Conservation (phyloP, 495 filamentous ascomycete species). For the Neurospora sp. region DNA sequence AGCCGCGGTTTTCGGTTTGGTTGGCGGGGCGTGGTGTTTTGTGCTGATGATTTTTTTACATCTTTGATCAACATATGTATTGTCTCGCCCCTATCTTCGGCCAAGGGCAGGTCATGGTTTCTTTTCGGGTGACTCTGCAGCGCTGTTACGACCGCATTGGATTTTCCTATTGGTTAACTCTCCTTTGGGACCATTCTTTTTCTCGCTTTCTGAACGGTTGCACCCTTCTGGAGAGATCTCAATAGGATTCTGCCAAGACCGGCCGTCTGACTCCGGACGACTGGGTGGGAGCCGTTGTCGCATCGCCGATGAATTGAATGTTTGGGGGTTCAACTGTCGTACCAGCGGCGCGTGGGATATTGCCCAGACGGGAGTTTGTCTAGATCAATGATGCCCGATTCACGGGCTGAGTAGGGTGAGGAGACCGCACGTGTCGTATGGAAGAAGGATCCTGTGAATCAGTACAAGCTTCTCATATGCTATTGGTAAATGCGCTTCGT, state of each 20-base stretch:
- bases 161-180: background rate
- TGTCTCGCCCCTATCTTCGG: background rate
- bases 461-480: background rate
- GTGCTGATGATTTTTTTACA: constrained; percentile 38
- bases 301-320: background rate
- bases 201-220: background rate
- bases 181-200: background rate
- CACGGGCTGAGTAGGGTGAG: background rate
- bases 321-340: background rate
- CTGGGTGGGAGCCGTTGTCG: background rate
- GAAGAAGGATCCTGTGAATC: background rate
- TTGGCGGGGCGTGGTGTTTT: constrained; percentile 28
- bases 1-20: constrained; percentile 15
- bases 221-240: background rate
- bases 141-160: background rate
- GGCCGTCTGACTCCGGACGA: background rate
- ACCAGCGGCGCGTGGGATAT: background rate
- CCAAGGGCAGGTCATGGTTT: background rate
- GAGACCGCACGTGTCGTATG: background rate
- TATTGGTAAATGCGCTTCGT: background rate
- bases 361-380: background rate
- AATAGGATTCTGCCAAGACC: background rate
- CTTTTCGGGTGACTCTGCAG: background rate
- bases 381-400: background rate
- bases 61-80: background rate